phyloP scores from a whole-genome alignment of 805 yeast species.

The Barnettozyma wickerhamii region DNA sequence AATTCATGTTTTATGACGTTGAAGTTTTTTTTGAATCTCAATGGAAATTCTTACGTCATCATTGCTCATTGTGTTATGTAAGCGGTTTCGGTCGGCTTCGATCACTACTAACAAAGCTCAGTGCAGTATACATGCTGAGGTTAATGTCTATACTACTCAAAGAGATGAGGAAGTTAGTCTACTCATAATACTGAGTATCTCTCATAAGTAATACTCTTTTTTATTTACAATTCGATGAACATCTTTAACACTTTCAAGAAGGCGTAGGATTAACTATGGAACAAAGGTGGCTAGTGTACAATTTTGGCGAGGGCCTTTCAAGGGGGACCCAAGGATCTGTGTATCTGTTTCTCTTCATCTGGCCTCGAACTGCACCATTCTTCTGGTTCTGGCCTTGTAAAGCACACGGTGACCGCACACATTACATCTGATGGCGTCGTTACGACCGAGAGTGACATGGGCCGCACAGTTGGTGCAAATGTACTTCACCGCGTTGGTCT shows the following conservation, averaged over 20 bases:
- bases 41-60: neutral
- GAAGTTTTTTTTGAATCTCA: neutral
- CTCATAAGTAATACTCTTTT: no score
- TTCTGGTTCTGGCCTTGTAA: constrained; percentile 94
- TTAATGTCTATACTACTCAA: no score
- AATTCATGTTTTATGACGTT: constrained; percentile 12
- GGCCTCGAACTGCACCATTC: constrained; percentile 91
- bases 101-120: no score
- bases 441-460: constrained; percentile 79
- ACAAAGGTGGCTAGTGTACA: neutral
- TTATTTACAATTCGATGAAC: no score
- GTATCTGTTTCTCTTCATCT: constrained; percentile 49
- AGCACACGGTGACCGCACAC: constrained; percentile 98
- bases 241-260: no score
- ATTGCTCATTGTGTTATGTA: neutral
- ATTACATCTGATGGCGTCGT: constrained; percentile 96
- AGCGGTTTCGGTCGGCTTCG: neutral
- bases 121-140: no score
- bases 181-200: no score
- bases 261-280: no score
- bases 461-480: constrained; percentile 97
- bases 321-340: no score
- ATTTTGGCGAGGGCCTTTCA: no score
- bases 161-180: no score
- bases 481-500: constrained; percentile 83